Conservation (phyloP, 192 early-diverging fungal species). For the Coemansia umbellata region DNA sequence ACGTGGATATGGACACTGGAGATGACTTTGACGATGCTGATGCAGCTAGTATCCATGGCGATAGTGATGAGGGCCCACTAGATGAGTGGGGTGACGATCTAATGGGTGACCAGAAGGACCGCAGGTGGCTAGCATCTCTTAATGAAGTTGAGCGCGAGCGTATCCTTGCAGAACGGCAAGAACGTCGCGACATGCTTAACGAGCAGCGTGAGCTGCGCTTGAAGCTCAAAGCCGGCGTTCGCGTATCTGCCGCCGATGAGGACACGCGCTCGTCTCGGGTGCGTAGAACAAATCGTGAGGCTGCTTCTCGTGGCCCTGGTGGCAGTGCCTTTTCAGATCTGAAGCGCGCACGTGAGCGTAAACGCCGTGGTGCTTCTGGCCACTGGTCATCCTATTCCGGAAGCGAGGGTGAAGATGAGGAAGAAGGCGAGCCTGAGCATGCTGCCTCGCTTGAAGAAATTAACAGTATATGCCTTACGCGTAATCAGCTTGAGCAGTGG, state of each 20-base stretch:
- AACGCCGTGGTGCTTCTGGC: constrained; percentile 14
- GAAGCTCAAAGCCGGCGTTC: constrained; percentile 31
- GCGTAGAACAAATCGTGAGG: constrained; percentile 3
- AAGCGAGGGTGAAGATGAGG: constrained; percentile 33
- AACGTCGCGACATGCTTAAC: constrained; percentile 50
- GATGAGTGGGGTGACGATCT: constrained; percentile 72
- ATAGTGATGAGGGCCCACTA: constrained; percentile 57
- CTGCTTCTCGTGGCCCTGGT: neutral
- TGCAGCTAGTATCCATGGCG: constrained; percentile 31
- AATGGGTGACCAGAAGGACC: constrained; percentile 70
- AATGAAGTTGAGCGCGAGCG: constrained; percentile 72
- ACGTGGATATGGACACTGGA: constrained; percentile 29
- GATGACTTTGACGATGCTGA: constrained; percentile 37
- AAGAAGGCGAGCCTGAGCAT: constrained; percentile 7
- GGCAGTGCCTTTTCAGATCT: constrained; percentile 48
- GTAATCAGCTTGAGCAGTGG: constrained; percentile 71
- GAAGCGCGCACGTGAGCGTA: constrained; percentile 54
- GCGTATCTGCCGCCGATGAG: constrained; percentile 5
- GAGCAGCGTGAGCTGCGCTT: constrained; percentile 42
- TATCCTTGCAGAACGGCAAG: constrained; percentile 71
- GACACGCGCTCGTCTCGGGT: constrained; percentile 5
- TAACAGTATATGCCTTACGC: constrained; percentile 57
- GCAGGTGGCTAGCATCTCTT: constrained; percentile 54
- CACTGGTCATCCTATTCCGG: constrained; percentile 31
- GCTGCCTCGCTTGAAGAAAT: constrained; percentile 61